Evolutionary conservation across 768 basidiomycete genomes (phyloP), one percentile per base, ranked within the genome.

Genomic region (Serendipita sp.): DNA sequence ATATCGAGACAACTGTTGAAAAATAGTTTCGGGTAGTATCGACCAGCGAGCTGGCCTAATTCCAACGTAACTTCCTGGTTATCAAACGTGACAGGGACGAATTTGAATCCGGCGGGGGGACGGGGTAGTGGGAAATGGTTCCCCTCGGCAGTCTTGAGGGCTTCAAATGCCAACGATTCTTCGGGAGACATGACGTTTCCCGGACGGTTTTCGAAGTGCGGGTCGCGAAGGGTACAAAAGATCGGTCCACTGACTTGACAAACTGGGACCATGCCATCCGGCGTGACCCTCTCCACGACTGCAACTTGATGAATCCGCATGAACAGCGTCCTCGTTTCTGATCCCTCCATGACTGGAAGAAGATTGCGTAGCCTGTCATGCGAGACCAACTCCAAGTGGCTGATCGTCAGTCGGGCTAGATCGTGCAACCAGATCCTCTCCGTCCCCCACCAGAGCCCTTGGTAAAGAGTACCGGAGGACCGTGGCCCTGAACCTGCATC

Each of bases 391-490:
- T 63, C 62, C 30, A 34, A 46, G 41, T 66, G 64, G 41, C 0
- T 80, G 30, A 86, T 73, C 69, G 89, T 89, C 58, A 95, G 77
- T 28, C 91, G 82, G 44, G 93, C 81, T 64, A 93, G 80, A 67
- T 95, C 91, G 66, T 87, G 88, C 3, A 80, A 76, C 91, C 91
- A 95, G 63, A 93, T 88, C 35, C 89, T 80, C 70, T 93, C 91
- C 1, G 85, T 83, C 5, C 92, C 92, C 86, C 88, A 89, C 90
- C 90, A 95, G 5, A 93, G 71, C 1, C 89, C 89, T 70, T 91
- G 88, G 70, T 83, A 90, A 46, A 83, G 77, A 58, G 74, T 79
- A 70, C 88, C 85, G 0, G 66, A n/a, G 16, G 44, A 8, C 15
- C 18, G 75, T 73, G 67, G 78, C 77, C 67, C 83, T 78, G 36